Percentiles rank a stretch among this genome's conserved stretches.
Evolutionary conservation across 2,329 filamentous ascomycete species (phyloP).

Genomic region (Xenosphaeropsis pyriputrescens): DNA sequence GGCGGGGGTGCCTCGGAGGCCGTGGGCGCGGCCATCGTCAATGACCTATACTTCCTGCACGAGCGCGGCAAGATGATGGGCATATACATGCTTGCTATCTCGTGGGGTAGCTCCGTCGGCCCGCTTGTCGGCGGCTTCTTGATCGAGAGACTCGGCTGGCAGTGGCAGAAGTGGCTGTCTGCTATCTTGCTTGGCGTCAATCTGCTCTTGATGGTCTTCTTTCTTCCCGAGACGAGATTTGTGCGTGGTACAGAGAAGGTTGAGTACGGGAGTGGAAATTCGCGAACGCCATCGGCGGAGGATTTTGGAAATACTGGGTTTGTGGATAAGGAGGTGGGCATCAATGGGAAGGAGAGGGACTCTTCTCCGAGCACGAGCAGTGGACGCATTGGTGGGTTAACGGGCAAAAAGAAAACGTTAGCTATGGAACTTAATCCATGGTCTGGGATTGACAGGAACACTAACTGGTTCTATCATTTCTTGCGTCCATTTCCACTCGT

Average conservation of each 20-base stretch:
- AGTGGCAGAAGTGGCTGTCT: conserved; percentile 2
- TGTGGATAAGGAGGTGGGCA: no score
- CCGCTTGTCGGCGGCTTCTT: conserved; percentile 3
- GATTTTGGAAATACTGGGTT: no score
- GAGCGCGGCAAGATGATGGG: conserved; percentile 2
- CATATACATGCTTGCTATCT: conserved; percentile 1
- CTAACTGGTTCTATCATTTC: conserved; percentile 1
- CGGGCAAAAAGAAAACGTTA: background rate
- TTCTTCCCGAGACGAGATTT: conserved; percentile 1
- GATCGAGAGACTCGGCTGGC: conserved; percentile 1
- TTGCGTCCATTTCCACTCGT: conserved; percentile 2
- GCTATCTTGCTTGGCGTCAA: conserved; percentile 1
- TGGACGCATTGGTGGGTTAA: no score
- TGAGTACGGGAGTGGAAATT: background rate
- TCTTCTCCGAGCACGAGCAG: no score
- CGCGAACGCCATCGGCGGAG: no score
- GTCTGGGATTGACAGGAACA: conserved; percentile 2
- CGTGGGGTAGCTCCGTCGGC: conserved; percentile 1
- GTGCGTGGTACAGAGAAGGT: no score
- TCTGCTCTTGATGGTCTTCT: conserved; percentile 3
- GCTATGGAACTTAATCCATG: conserved; percentile 2
- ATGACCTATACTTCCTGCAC: conserved; percentile 5
- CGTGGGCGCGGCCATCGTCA: conserved; percentile 18
- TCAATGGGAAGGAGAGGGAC: no score
- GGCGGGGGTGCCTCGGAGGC: conserved; percentile 28